Conservation (phyloP, 2,329 filamentous ascomycete species). For the Apiospora rasikravindrae region DNA sequence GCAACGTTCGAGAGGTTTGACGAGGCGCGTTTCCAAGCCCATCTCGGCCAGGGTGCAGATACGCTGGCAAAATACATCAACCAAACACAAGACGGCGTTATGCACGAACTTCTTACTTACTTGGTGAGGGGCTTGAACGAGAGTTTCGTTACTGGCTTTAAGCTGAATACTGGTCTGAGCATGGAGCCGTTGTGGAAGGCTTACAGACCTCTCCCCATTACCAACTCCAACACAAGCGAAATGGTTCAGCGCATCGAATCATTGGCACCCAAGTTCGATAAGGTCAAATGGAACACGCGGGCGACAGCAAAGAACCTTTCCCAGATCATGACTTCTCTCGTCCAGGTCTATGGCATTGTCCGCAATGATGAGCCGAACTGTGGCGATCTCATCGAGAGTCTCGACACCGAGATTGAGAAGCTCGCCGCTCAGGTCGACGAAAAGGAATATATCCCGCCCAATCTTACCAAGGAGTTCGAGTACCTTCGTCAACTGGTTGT, state of each 20-base stretch:
- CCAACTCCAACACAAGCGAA: slow-evolving; percentile 50
- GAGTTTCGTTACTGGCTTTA: slow-evolving; percentile 73
- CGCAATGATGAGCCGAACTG: slow-evolving; percentile 49
- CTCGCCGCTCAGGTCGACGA: slow-evolving; percentile 54
- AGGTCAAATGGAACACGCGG: slow-evolving; percentile 62
- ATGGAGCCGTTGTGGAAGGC: slow-evolving; percentile 81
- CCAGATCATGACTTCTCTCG: slow-evolving; percentile 59
- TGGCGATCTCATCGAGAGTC: slow-evolving; percentile 53
- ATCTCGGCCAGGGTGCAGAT: slow-evolving; percentile 57
- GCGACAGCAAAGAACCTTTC: slow-evolving; percentile 57
- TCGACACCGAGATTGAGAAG: slow-evolving; percentile 56
- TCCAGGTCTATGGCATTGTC: slow-evolving; percentile 61
- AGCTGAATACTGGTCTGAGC: slow-evolving; percentile 74
- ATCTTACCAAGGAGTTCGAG: slow-evolving; percentile 62
- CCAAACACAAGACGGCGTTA: slow-evolving; percentile 32
- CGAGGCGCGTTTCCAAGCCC: slow-evolving; percentile 68
- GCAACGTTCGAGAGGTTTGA: slow-evolving; percentile 49
- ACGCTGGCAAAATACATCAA: slow-evolving; percentile 44
- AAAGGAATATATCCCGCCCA: slow-evolving; percentile 50
- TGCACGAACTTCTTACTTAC: slow-evolving; percentile 44
- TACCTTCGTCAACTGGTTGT: slow-evolving; percentile 57
- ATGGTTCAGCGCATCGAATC: slow-evolving; percentile 57
- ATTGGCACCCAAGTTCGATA: slow-evolving; percentile 65
- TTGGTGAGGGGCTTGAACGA: slow-evolving; percentile 51
- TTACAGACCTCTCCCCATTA: slow-evolving; percentile 68